Evolutionary conservation across 2,329 filamentous ascomycete species (phyloP).

Genomic region (Aspergillus bombycis): DNA sequence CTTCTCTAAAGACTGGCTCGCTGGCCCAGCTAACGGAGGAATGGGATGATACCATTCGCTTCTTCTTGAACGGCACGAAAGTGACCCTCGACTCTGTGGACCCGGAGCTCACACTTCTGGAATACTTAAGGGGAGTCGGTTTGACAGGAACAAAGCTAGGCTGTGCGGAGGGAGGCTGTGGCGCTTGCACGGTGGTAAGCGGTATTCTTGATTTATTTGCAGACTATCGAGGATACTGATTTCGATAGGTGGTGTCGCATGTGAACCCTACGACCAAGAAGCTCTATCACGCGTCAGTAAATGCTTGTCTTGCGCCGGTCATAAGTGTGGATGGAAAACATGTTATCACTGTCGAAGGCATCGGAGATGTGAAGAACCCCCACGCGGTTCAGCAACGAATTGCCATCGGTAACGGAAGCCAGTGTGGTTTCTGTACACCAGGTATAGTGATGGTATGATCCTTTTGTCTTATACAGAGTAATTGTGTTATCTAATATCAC

Average conservation of each 20-base stretch:
- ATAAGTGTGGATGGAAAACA: conserved; percentile 96
- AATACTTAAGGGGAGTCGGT: conserved; percentile 90
- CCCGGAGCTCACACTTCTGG: conserved; percentile 86
- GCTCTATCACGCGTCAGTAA: conserved; percentile 95
- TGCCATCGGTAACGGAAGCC: conserved; percentile 86
- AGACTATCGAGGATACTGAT: conserved; percentile 26
- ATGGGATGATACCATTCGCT: conserved; percentile 86
- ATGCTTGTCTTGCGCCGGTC: conserved; percentile 90
- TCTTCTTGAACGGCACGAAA: conserved; percentile 93
- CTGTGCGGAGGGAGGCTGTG: conserved; percentile 94
- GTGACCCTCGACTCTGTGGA: conserved; percentile 85
- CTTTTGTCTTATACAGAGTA: background rate
- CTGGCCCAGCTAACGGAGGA: conserved; percentile 68
- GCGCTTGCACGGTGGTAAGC: conserved; percentile 57
- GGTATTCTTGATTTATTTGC: background rate
- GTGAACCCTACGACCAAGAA: conserved; percentile 88
- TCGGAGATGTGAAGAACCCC: conserved; percentile 82
- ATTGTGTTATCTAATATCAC: conserved; percentile 7
- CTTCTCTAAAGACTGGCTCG: conserved; percentile 47
- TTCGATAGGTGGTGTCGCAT: conserved; percentile 73
- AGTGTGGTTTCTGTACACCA: conserved; percentile 95
- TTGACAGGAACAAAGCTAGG: conserved; percentile 95
- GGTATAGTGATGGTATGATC: conserved; percentile 81
- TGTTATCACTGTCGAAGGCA: conserved; percentile 96
- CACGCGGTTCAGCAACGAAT: conserved; percentile 91